Percentiles rank a stretch among this genome's conserved stretches.
phyloP scores from a whole-genome alignment of 2,329 filamentous ascomycete species.

The Diaporthe ampelina region DNA sequence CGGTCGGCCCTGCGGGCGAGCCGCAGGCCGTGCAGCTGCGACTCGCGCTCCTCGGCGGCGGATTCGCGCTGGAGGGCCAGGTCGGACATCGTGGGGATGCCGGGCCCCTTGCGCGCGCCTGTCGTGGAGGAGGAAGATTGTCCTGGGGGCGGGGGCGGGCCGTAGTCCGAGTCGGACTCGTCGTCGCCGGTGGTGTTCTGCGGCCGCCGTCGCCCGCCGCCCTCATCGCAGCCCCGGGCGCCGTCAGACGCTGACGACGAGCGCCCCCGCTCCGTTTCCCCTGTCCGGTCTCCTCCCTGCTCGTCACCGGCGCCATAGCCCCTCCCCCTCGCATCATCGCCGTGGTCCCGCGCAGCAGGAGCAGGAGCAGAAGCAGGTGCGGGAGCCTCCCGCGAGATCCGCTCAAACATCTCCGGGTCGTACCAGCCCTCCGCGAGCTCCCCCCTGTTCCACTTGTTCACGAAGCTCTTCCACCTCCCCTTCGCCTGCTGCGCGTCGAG shows the following conservation, averaged over 20 bases:
- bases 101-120: slow-evolving; percentile 60
- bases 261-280: slow-evolving; percentile 12
- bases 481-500: slow-evolving; percentile 82
- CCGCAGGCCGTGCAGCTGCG: slow-evolving; percentile 66
- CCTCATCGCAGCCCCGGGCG: neutral
- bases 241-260: slow-evolving; percentile 31
- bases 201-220: slow-evolving; percentile 29
- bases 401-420: slow-evolving; percentile 77
- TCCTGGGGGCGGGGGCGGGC: slow-evolving; percentile 60
- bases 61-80: slow-evolving; percentile 72
- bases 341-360: neutral
- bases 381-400: slow-evolving; percentile 39
- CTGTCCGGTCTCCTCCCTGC: slow-evolving; percentile 6
- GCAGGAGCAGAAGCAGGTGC: neutral
- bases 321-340: slow-evolving; percentile 48
- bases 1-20: slow-evolving; percentile 75
- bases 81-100: slow-evolving; percentile 81
- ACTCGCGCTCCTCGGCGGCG: slow-evolving; percentile 62
- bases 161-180: slow-evolving; percentile 74
- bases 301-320: slow-evolving; percentile 49
- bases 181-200: slow-evolving; percentile 50
- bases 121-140: slow-evolving; percentile 53
- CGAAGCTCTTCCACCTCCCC: slow-evolving; percentile 94
- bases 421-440: slow-evolving; percentile 95
- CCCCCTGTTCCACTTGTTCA: slow-evolving; percentile 90